These are phyloP conservation scores for Craspedostauros australis DNA, from an alignment of 108 stramenopile genomes.

Conservation along the genomic window DNA sequence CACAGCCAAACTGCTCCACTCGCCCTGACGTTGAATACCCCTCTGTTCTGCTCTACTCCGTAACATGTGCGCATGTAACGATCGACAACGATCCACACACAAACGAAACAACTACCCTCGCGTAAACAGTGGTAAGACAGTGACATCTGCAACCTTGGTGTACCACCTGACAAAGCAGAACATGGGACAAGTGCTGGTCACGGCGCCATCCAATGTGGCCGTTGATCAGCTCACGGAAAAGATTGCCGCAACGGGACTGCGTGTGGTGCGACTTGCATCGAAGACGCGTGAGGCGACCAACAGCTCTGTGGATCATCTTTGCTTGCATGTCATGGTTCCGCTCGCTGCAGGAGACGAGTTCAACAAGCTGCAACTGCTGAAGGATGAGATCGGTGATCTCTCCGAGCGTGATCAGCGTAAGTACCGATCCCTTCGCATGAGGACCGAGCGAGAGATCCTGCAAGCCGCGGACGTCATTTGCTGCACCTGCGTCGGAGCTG, in stretches of 20 bases:
- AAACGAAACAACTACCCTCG: too few relatives aligned
- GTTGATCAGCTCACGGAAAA: constrained; percentile 98
- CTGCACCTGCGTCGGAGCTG: constrained; percentile 97
- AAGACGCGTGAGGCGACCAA: constrained; percentile 90
- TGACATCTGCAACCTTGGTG: constrained; percentile 93
- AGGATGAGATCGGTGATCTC: constrained; percentile 93
- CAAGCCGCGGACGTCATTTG: constrained; percentile 99
- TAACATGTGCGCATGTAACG: too few relatives aligned
- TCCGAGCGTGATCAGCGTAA: constrained; percentile 88
- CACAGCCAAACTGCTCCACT: too few relatives aligned
- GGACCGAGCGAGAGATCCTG: constrained; percentile 91
- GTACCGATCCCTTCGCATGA: constrained; percentile 66
- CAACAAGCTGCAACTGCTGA: constrained; percentile 87
- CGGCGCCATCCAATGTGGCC: constrained; percentile 96
- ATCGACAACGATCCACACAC: too few relatives aligned
- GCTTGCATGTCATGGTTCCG: constrained; percentile 89
- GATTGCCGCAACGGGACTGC: constrained; percentile 92
- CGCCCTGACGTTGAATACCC: too few relatives aligned
- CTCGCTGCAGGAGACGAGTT: constrained; percentile 85
- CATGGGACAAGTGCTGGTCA: constrained; percentile 94
- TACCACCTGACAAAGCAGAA: constrained; percentile 94
- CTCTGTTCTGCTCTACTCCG: too few relatives aligned
- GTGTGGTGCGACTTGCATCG: constrained; percentile 90
- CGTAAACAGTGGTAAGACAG: constrained; percentile 98
- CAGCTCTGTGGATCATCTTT: constrained; percentile 84